These are phyloP conservation scores for Pistacia vera DNA, from an alignment of 345 rosid genomes.

Conservation along the genomic window DNA sequence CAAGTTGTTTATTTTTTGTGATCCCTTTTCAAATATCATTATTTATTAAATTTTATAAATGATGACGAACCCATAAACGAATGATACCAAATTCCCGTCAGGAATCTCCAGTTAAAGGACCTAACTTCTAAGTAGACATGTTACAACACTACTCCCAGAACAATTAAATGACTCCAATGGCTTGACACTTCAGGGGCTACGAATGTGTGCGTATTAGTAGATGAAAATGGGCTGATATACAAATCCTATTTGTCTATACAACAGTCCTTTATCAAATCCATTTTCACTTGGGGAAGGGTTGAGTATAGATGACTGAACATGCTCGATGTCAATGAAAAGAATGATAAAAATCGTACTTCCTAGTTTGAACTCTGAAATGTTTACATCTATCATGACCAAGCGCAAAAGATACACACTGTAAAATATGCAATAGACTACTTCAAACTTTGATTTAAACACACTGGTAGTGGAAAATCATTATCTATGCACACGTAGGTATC, in stretches of 20 bases:
- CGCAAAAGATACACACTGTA: not conserved
- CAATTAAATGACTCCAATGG: no score
- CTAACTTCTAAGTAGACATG: no score
- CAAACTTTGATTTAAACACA: conserved; percentile 2
- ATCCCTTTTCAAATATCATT: no score
- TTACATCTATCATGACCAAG: not conserved
- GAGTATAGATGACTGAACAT: no score
- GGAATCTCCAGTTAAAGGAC: no score
- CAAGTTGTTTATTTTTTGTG: not conserved
- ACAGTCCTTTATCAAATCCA: not conserved
- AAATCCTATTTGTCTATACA: not conserved
- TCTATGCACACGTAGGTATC: not conserved
- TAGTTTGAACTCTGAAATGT: not conserved
- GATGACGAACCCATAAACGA: no score
- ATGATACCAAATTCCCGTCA: no score
- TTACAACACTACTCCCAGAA: no score
- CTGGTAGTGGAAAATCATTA: not conserved
- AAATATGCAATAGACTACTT: not conserved
- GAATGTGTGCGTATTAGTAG: not conserved
- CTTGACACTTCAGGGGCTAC: not conserved
- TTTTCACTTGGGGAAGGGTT: no score
- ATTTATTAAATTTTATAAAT: no score
- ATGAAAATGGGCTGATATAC: not conserved
- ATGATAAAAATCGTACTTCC: no score
- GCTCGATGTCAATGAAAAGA: no score